Percentiles rank a stretch among this genome's conserved stretches.
These are phyloP conservation scores for Crithidia brevicula DNA, from an alignment of 208 protist species.

Conservation along the genomic window DNA sequence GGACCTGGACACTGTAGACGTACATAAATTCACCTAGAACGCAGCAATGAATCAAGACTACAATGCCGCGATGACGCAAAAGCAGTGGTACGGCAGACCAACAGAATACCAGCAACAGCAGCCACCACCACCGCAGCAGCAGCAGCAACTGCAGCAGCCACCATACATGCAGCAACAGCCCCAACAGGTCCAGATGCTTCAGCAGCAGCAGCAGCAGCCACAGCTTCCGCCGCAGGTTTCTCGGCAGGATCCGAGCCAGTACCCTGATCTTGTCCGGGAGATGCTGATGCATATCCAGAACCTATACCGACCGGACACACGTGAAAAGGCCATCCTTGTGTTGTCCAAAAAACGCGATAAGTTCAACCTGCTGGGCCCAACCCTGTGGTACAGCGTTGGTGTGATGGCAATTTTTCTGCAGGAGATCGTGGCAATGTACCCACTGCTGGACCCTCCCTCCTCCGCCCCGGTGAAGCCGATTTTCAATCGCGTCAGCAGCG, in stretches of 20 bases:
- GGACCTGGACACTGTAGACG: background rate
- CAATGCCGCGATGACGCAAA: slow-evolving; percentile 12
- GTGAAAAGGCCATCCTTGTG: slow-evolving; percentile 94
- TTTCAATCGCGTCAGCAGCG: slow-evolving; percentile 97
- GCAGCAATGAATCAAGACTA: slow-evolving; percentile 15
- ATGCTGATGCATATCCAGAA: slow-evolving; percentile 54
- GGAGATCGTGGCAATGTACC: slow-evolving; percentile 98
- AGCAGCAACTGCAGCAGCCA: slow-evolving; percentile 14
- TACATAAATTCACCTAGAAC: background rate
- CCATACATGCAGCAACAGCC: slow-evolving; percentile 14
- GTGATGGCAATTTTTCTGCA: slow-evolving; percentile 98
- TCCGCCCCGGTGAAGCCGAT: slow-evolving; percentile 59
- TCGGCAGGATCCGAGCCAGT: slow-evolving; percentile 29
- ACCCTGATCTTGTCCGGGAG: slow-evolving; percentile 30
- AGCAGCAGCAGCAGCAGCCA: slow-evolving; percentile 14
- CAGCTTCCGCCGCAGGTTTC: slow-evolving; percentile 17
- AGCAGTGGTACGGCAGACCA: slow-evolving; percentile 19
- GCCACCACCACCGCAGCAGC: background rate
- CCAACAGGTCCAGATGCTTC: slow-evolving; percentile 3
- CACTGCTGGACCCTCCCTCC: slow-evolving; percentile 88
- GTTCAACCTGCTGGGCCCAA: slow-evolving; percentile 94
- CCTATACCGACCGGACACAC: slow-evolving; percentile 73
- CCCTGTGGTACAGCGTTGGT: slow-evolving; percentile 98
- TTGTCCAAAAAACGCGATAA: slow-evolving; percentile 96
- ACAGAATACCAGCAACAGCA: background rate